Percentiles rank a stretch among this genome's conserved stretches.
These are phyloP conservation scores for Colletotrichum musae DNA, from an alignment of 2,329 filamentous ascomycete species.

Conservation along the genomic window DNA sequence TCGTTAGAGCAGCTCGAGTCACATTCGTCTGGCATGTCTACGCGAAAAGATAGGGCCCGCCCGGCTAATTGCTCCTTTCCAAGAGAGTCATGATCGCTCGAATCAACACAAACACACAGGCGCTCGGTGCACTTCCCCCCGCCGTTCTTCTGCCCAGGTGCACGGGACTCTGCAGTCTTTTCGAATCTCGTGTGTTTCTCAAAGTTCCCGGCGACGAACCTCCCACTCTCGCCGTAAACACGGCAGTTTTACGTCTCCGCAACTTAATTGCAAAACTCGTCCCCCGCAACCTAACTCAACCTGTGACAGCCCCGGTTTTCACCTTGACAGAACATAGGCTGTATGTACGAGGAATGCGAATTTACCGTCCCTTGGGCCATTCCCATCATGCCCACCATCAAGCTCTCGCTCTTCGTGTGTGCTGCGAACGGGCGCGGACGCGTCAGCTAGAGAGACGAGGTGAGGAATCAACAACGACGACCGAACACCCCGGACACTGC, in stretches of 20 bases:
- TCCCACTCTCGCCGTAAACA: neutral
- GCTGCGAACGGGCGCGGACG: too few relatives aligned
- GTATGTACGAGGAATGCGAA: neutral
- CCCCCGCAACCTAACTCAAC: constrained; percentile 17
- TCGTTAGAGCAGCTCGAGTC: neutral
- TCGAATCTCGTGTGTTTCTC: neutral
- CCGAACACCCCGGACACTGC: too few relatives aligned
- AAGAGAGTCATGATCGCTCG: constrained; percentile 14
- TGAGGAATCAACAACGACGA: too few relatives aligned
- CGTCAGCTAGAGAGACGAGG: too few relatives aligned
- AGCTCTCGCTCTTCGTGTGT: too few relatives aligned
- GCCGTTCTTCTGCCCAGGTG: neutral
- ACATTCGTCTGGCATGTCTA: neutral
- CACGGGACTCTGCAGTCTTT: constrained; percentile 9
- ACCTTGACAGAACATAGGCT: neutral
- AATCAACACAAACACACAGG: neutral
- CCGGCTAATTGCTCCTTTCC: constrained; percentile 18
- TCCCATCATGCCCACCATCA: neutral
- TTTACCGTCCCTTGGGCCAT: neutral
- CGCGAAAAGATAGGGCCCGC: constrained; percentile 4
- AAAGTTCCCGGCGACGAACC: constrained; percentile 1
- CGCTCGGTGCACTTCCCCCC: neutral
- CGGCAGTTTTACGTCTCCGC: constrained; percentile 8
- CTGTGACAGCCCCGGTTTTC: neutral
- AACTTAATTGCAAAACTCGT: constrained; percentile 1